A percentile compares a stretch with the other conserved stretches of the same genome.
Evolutionary conservation across 2,329 filamentous ascomycete genomes (phyloP).

Genomic region (Pseudofabraea citricarpa): DNA sequence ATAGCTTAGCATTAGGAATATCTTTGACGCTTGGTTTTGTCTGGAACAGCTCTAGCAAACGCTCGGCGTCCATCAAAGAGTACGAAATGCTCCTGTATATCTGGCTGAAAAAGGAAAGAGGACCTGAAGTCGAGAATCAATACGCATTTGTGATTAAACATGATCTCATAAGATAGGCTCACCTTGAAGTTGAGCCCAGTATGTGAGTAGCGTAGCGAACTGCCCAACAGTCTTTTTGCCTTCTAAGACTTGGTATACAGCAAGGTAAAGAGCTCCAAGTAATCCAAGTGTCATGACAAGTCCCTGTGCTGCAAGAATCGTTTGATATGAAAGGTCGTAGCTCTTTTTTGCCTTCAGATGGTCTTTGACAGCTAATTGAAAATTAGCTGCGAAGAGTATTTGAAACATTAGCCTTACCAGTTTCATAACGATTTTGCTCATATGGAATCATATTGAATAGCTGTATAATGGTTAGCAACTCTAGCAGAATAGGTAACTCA

Average conservation of each 20-base stretch:
- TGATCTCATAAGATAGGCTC: too few species aligned
- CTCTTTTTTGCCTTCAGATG: conserved; percentile 30
- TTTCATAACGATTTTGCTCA: conserved; percentile 45
- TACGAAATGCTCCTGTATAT: conserved; percentile 44
- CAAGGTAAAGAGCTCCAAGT: conserved; percentile 32
- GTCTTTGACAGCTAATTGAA: conserved; percentile 28
- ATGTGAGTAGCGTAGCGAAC: conserved; percentile 61
- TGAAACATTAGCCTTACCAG: conserved; percentile 19
- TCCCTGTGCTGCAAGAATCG: conserved; percentile 46
- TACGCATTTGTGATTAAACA: too few species aligned
- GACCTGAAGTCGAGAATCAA: too few species aligned
- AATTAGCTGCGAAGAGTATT: conserved; percentile 23
- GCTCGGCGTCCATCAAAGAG: conserved; percentile 61
- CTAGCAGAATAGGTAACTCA: not conserved
- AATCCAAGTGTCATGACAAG: conserved; percentile 46
- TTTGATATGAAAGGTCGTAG: conserved; percentile 29
- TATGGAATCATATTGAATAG: conserved; percentile 52
- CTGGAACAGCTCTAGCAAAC: conserved; percentile 50
- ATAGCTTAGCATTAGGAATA: conserved; percentile 35
- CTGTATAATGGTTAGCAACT: conserved; percentile 10
- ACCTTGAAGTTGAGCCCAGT: conserved; percentile 51
- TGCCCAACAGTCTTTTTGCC: conserved; percentile 48
- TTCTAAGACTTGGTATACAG: conserved; percentile 24
- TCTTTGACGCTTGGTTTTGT: conserved; percentile 52
- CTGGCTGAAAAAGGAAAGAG: conserved; percentile 32